Evolutionary conservation across 1,284 basidiomycete species (phyloP), one percentile per base, ranked within the genome.

Genomic region (Apiotrichum siamense): DNA sequence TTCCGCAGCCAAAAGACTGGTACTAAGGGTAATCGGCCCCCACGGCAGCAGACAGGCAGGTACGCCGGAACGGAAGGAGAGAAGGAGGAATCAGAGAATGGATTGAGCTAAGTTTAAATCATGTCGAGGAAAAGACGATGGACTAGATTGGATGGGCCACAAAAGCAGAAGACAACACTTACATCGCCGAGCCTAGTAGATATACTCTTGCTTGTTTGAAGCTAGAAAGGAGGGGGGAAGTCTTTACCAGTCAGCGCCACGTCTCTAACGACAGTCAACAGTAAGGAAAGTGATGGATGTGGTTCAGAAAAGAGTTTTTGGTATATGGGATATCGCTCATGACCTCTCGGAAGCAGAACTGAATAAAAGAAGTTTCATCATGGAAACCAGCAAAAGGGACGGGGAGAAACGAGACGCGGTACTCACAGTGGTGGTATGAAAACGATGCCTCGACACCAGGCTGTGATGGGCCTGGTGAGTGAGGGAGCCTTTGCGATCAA

Each of bases 91-190:
- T 72, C 65, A 72, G 70, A 72, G 70, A 72, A 72, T 72, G 70
- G 70, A 72, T 72, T 72, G 62, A 72, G 70, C 70, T 72, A 62
- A 72, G 65, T 61, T 70, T 72, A 61, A 72, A 72, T 72, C 70
- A 64, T 71, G 49, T 67, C 60, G 54, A 58, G 41, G 40, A 33
- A 15, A 21, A 17, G 5, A 12, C 26, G 3, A 23, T 18, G 40
- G 25, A 47, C 18, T 17, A 49, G 21, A 29, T 17, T 44, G 31
- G 31, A 20, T 10, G 12, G 21, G 20, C n/a, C n/a, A n/a, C n/a
- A n/a, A n/a, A n/a, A n/a, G n/a, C n/a, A n/a, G n/a, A n/a, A n/a
- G n/a, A n/a, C n/a, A n/a, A 29, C 32, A 54, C 52, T 50, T 47
- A 54, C 52, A 17, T 43, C 23, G 29, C 6, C n/a, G 23, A n/a